Conservation (phyloP, 495 filamentous ascomycete species). For the Letharia lupina region DNA sequence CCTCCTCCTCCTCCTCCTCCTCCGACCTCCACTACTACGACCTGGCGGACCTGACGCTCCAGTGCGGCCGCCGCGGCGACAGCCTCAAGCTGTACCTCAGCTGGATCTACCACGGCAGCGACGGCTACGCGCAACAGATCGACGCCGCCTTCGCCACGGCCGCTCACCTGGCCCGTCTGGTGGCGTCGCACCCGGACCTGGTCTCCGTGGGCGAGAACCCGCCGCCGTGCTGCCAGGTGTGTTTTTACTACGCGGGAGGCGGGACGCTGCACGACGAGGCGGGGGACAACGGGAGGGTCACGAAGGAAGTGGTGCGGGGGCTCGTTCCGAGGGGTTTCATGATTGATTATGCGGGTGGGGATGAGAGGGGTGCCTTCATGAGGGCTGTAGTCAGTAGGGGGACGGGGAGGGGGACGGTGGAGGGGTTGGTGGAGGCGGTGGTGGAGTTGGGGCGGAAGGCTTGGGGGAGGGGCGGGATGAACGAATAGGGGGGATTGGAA, state of each 20-base stretch:
- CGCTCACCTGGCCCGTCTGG: slow-evolving; percentile 50
- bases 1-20: not conserved
- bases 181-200: slow-evolving; percentile 49
- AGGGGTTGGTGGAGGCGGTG: slow-evolving; percentile 66
- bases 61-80: slow-evolving; percentile 83
- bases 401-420: slow-evolving; percentile 64
- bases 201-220: slow-evolving; percentile 64
- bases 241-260: slow-evolving; percentile 76
- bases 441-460: slow-evolving; percentile 53
- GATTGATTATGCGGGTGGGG: slow-evolving; percentile 81
- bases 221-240: slow-evolving; percentile 86
- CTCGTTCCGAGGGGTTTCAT: slow-evolving; percentile 75
- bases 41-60: slow-evolving; percentile 85
- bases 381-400: slow-evolving; percentile 76
- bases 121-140: slow-evolving; percentile 54
- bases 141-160: slow-evolving; percentile 62
- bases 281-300: slow-evolving; percentile 62
- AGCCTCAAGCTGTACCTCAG: slow-evolving; percentile 75
- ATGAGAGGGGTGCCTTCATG: slow-evolving; percentile 68
- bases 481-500: not conserved
- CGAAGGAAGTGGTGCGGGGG: slow-evolving; percentile 53
- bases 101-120: slow-evolving; percentile 80
- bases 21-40: slow-evolving; percentile 59
- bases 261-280: slow-evolving; percentile 42
- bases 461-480: slow-evolving; percentile 4